Conservation (phyloP, 1,284 basidiomycete species). For the Leccinum pachyderme region DNA sequence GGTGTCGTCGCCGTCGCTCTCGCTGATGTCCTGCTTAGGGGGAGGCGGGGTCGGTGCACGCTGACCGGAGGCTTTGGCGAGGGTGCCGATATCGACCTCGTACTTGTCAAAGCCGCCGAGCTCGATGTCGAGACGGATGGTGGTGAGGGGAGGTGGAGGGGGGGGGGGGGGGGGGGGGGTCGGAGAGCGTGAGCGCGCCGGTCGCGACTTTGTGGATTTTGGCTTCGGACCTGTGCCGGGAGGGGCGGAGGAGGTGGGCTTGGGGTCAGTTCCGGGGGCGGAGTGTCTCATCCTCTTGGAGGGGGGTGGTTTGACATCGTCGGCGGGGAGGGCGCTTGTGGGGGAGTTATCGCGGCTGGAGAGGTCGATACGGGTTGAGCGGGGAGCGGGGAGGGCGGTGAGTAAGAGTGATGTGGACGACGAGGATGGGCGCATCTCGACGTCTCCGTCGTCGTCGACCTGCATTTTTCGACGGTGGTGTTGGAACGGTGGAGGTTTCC, state of each 20-base stretch:
- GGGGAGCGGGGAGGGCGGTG: slow-evolving; percentile 10
- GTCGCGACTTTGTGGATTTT: slow-evolving; percentile 40
- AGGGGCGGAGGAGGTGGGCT: slow-evolving; percentile 25
- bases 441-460: slow-evolving; percentile 24
- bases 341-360: slow-evolving; percentile 32
- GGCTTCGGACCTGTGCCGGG: slow-evolving; percentile 32
- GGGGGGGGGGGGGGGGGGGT: slow-evolving; percentile 47
- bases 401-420: not conserved
- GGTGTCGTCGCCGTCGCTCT: slow-evolving; percentile 54
- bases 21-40: slow-evolving; percentile 45
- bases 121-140: slow-evolving; percentile 64
- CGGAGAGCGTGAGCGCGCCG: slow-evolving; percentile 56
- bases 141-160: slow-evolving; percentile 51
- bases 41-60: slow-evolving; percentile 54
- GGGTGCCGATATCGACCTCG: slow-evolving; percentile 60
- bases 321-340: not conserved
- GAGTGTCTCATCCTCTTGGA: slow-evolving; percentile 31
- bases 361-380: slow-evolving; percentile 24
- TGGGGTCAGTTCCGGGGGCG: slow-evolving; percentile 23
- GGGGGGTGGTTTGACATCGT: slow-evolving; percentile 31
- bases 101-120: slow-evolving; percentile 73
- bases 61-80: slow-evolving; percentile 66
- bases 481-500: slow-evolving; percentile 32
- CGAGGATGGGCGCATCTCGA: slow-evolving; percentile 25
- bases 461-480: slow-evolving; percentile 9